These are phyloP conservation scores for Spathaspora passalidarum DNA, from an alignment of 805 yeast species.

Conservation along the genomic window DNA sequence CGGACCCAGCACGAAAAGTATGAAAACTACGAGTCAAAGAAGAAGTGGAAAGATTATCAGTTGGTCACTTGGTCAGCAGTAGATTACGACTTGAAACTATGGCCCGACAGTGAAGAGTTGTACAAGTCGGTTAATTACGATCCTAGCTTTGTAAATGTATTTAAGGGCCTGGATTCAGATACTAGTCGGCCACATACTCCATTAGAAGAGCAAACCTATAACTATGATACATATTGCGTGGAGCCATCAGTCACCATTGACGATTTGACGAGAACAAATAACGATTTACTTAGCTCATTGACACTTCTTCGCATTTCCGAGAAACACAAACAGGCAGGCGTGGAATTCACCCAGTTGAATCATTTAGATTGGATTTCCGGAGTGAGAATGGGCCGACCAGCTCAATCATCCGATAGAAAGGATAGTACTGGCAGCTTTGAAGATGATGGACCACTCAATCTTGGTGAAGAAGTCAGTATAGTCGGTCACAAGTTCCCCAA, in stretches of 20 bases:
- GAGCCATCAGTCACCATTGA: conserved; percentile 36
- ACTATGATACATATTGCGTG: conserved; percentile 30
- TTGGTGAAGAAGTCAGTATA: conserved; percentile 88
- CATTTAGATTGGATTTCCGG: conserved; percentile 94
- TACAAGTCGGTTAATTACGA: conserved; percentile 36
- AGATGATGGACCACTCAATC: conserved; percentile 49
- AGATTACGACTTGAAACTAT: conserved; percentile 78
- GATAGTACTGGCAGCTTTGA: conserved; percentile 5
- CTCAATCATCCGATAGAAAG: conserved; percentile 38
- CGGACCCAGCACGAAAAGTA: conserved; percentile 46
- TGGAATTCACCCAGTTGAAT: conserved; percentile 44
- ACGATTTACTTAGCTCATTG: conserved; percentile 37
- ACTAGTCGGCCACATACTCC: conserved; percentile 7
- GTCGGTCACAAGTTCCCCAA: conserved; percentile 90
- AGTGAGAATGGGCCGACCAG: conserved; percentile 59
- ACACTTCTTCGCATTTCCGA: conserved; percentile 32
- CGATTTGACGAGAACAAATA: conserved; percentile 28
- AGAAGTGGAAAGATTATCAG: conserved; percentile 81
- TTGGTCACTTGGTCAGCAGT: conserved; percentile 87
- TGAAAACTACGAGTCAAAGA: conserved; percentile 44
- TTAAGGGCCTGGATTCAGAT: conserved; percentile 10
- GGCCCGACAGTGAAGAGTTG: conserved; percentile 57
- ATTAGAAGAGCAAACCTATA: conserved; percentile 9
- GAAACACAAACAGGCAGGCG: conserved; percentile 33
- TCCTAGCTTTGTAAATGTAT: conserved; percentile 19